Evolutionary conservation across 257 asterid species (phyloP).

Genomic region (Galeopsis tetrahit): DNA sequence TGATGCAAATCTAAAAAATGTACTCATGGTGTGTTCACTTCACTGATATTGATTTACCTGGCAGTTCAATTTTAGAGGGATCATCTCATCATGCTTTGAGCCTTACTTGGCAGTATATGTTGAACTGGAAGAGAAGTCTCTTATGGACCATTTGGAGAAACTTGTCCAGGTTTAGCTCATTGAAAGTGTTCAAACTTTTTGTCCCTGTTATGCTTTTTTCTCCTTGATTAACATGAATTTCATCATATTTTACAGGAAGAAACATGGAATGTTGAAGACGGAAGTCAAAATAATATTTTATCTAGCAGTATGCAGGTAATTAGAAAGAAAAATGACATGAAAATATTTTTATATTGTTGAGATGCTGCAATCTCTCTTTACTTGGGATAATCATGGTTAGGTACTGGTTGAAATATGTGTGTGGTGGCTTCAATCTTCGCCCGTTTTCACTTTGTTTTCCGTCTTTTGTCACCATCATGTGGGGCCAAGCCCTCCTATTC

Average conservation of each 20-base stretch:
- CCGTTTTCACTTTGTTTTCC: neutral
- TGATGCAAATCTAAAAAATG: constrained; percentile 27
- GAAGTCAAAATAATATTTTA: constrained; percentile 88
- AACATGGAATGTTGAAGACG: constrained; percentile 97
- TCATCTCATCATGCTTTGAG: constrained; percentile 96
- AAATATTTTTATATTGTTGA: neutral
- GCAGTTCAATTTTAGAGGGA: constrained; percentile 98
- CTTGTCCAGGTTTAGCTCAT: constrained; percentile 77
- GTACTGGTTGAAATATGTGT: neutral
- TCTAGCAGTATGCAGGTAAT: constrained; percentile 97
- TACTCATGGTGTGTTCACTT: constrained; percentile 29
- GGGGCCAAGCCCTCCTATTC: neutral
- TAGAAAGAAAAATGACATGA: neutral
- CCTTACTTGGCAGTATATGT: constrained; percentile 88
- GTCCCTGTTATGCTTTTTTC: constrained; percentile 30
- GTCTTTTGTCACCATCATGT: neutral
- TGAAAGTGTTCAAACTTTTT: constrained; percentile 21
- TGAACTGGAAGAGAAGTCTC: constrained; percentile 97
- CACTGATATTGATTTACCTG: constrained; percentile 39
- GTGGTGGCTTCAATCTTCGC: neutral
- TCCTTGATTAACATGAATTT: constrained; percentile 31
- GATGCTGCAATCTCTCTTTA: neutral
- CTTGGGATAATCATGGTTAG: neutral
- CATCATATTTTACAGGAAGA: constrained; percentile 73
- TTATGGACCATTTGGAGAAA: constrained; percentile 95